Evolutionary conservation across 139 green algal species (phyloP).

Genomic region (Astrephomene gubernaculifera): DNA sequence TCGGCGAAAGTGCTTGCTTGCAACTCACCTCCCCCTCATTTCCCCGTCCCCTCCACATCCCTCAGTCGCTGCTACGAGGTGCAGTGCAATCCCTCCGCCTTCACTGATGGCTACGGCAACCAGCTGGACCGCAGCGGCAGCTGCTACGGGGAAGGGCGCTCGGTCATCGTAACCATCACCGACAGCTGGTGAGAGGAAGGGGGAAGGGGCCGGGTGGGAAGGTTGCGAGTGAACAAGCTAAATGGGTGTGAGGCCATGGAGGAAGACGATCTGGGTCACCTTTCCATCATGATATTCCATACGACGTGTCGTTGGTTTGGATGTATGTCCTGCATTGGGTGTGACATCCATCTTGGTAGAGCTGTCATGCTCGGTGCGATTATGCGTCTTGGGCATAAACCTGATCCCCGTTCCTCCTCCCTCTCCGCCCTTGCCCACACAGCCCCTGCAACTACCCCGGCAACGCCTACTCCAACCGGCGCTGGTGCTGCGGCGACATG

Average conservation of each 20-base stretch:
- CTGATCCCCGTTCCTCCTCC: background rate
- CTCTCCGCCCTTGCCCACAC: background rate
- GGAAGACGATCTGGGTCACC: too few relatives aligned
- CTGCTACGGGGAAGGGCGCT: conserved; percentile 12
- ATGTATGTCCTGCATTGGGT: too few relatives aligned
- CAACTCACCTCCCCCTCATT: background rate
- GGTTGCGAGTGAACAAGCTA: too few relatives aligned
- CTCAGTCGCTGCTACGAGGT: conserved; percentile 61
- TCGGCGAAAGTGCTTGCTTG: too few relatives aligned
- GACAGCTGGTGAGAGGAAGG: conserved; percentile 47
- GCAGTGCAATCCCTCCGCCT: conserved; percentile 38
- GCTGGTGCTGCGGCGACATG: conserved; percentile 60
- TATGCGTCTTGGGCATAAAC: too few relatives aligned
- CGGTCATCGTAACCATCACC: conserved; percentile 51
- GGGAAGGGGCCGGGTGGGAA: too few relatives aligned
- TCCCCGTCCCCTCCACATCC: background rate
- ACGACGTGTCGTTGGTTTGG: too few relatives aligned
- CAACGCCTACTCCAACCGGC: conserved; percentile 48
- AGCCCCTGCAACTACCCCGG: conserved; percentile 42
- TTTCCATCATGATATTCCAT: too few relatives aligned
- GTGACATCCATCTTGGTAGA: too few relatives aligned
- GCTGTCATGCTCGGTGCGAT: too few relatives aligned
- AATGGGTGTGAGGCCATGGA: too few relatives aligned
- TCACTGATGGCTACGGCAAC: conserved; percentile 50
- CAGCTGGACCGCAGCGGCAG: conserved; percentile 27